A percentile compares a stretch with the other conserved stretches of the same genome.
Evolutionary conservation across 208 protist species (phyloP).

Genomic region (Leishmania arabica): DNA sequence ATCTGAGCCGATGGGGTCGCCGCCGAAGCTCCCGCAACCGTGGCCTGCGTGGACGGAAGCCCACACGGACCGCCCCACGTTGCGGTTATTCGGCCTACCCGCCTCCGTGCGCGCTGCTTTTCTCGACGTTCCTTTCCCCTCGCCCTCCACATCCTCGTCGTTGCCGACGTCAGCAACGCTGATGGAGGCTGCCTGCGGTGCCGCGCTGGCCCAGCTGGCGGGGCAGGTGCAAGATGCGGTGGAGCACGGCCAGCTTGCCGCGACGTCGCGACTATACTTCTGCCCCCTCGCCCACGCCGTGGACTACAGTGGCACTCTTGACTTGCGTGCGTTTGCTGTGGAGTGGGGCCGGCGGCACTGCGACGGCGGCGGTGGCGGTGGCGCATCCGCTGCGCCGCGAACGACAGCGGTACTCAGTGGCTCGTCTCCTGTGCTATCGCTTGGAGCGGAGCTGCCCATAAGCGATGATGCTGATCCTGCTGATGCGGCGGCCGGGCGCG

Average conservation of each 20-base stretch:
- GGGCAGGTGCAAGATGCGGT: slow-evolving; percentile 6
- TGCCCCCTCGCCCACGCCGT: slow-evolving; percentile 64
- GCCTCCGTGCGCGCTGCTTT: slow-evolving; percentile 16
- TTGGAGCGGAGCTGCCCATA: slow-evolving; percentile 18
- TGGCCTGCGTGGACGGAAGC: background rate
- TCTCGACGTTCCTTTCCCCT: slow-evolving; percentile 18
- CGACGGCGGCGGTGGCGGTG: background rate
- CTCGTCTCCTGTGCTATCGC: slow-evolving; percentile 28
- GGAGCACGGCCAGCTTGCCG: background rate
- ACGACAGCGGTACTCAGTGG: background rate
- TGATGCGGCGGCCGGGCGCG: background rate
- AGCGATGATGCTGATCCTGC: background rate
- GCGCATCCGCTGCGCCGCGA: background rate
- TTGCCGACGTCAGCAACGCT: background rate
- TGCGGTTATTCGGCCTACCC: slow-evolving; percentile 19
- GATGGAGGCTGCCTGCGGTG: slow-evolving; percentile 22
- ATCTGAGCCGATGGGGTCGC: background rate
- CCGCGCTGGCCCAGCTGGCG: slow-evolving; percentile 11
- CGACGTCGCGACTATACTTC: slow-evolving; percentile 29
- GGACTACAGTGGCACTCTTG: slow-evolving; percentile 52
- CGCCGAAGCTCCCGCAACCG: background rate
- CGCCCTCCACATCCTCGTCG: background rate
- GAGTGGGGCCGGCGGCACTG: background rate
- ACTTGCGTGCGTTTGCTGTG: slow-evolving; percentile 45
- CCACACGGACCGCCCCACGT: background rate